phyloP scores from a whole-genome alignment of 2,329 filamentous ascomycete genomes.

The Venturia oleaginea region DNA sequence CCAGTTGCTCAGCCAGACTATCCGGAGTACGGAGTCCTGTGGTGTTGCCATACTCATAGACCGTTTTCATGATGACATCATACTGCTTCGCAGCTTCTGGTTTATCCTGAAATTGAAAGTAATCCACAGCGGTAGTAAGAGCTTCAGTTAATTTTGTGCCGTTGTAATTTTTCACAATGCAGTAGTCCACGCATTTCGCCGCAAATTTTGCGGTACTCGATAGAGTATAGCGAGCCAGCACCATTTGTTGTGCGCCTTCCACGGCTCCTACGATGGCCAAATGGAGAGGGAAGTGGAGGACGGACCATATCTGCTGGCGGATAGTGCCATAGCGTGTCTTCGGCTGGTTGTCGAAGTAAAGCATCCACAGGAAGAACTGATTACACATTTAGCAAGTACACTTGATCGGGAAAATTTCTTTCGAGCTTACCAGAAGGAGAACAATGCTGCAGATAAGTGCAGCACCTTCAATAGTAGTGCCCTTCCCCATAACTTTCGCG shows the following conservation, averaged over 20 bases:
- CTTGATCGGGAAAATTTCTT: not conserved
- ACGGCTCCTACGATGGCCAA: slow-evolving; percentile 23
- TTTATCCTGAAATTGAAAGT: slow-evolving; percentile 3
- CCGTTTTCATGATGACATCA: not conserved
- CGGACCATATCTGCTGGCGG: slow-evolving; percentile 26
- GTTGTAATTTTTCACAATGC: not conserved
- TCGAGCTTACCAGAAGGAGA: not conserved
- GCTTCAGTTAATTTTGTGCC: slow-evolving; percentile 1
- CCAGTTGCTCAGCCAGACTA: not conserved
- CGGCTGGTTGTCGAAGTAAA: slow-evolving; percentile 26
- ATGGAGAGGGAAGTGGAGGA: slow-evolving; percentile 26
- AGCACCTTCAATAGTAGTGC: not conserved
- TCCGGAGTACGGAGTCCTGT: not conserved
- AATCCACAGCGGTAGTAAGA: not conserved
- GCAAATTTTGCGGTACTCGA: not conserved
- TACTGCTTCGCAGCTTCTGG: not conserved
- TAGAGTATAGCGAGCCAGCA: not conserved
- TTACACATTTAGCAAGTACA: not conserved
- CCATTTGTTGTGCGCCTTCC: slow-evolving; percentile 18
- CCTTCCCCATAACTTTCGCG: slow-evolving; percentile 15
- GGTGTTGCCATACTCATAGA: not conserved
- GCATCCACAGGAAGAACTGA: slow-evolving; percentile 24
- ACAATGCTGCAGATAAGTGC: not conserved
- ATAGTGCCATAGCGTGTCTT: slow-evolving; percentile 26
- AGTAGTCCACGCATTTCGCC: not conserved